Evolutionary conservation across 164 flowering plant species (phyloP).

Genomic region (Chloranthus sessilifolius): DNA sequence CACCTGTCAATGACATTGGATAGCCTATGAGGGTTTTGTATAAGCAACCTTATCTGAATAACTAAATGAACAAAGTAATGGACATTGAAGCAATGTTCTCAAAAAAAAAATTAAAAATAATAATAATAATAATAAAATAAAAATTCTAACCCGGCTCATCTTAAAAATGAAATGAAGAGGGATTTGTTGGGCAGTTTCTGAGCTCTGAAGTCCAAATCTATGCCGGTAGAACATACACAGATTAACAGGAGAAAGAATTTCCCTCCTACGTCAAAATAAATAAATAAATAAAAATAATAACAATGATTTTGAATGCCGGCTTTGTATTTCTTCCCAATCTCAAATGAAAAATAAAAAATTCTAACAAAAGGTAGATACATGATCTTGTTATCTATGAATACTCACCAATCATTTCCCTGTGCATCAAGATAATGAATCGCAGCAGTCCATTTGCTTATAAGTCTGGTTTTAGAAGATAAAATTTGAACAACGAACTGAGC

Average conservation of each 20-base stretch:
- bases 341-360: neutral
- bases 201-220: conserved; percentile 21
- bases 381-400: conserved; percentile 2
- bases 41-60: neutral
- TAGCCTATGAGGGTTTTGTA: conserved; percentile 3
- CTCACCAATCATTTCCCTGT: conserved; percentile 62
- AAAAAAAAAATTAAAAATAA: no score
- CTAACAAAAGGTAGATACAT: neutral
- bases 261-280: conserved; percentile 50
- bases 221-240: conserved; percentile 46
- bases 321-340: neutral
- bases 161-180: conserved; percentile 52
- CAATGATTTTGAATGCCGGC: neutral
- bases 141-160: conserved; percentile 43
- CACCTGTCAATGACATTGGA: conserved; percentile 40
- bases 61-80: neutral
- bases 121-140: no score
- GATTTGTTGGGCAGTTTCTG: conserved; percentile 24
- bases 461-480: conserved; percentile 50
- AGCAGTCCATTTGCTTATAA: conserved; percentile 44
- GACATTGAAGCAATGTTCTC: neutral
- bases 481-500: conserved; percentile 46
- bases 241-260: conserved; percentile 60
- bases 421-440: conserved; percentile 53
- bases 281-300: neutral